A percentile compares a stretch with the other conserved stretches of the same genome.
Evolutionary conservation across 306 rosid species (phyloP).

Genomic region (Adenanthera pavonina): DNA sequence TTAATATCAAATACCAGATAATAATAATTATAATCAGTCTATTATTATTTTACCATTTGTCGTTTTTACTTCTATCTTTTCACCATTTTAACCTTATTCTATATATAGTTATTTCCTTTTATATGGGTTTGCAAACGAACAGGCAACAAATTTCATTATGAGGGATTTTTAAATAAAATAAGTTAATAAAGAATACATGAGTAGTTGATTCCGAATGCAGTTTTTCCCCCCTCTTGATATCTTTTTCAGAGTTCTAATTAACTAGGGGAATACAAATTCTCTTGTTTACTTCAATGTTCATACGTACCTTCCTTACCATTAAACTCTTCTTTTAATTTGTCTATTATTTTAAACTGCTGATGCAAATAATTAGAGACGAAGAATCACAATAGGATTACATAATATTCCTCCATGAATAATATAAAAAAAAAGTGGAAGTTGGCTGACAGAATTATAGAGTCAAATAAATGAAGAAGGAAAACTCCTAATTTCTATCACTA

Average conservation of each 20-base stretch:
- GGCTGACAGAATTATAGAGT: not conserved
- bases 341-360: not conserved
- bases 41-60: slow-evolving; percentile 40
- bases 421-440: not conserved
- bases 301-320: not conserved
- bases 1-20: slow-evolving; percentile 49
- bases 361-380: not conserved
- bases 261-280: too few species aligned
- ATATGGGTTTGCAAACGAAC: not conserved
- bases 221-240: too few species aligned
- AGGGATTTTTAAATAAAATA: not conserved
- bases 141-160: not conserved
- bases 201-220: too few species aligned
- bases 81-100: slow-evolving; percentile 27
- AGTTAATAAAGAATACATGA: not conserved
- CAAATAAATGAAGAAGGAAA: not conserved
- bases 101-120: not conserved
- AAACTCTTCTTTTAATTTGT: not conserved
- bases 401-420: not conserved
- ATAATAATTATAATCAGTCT: not conserved
- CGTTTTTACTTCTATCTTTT: not conserved
- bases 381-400: not conserved
- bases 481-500: not conserved
- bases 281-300: not conserved
- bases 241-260: too few species aligned